phyloP scores from a whole-genome alignment of 2,329 filamentous ascomycete genomes.

The Ilyonectria mors-panacis region DNA sequence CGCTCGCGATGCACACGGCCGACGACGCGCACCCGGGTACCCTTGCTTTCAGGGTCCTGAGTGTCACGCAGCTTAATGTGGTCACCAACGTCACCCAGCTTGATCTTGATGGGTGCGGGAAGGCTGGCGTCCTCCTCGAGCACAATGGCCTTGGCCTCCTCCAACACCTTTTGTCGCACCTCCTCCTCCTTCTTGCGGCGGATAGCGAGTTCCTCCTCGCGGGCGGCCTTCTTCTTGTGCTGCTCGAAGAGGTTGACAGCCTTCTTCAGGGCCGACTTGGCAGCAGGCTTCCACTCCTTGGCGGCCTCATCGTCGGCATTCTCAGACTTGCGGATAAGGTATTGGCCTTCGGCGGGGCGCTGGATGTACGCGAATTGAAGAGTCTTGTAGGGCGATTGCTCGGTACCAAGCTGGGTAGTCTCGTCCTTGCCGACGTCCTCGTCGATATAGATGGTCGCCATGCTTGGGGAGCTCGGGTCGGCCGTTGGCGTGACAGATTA shows the following conservation, averaged over 20 bases:
- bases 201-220: slow-evolving; percentile 44
- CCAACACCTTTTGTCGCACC: slow-evolving; percentile 40
- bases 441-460: slow-evolving; percentile 68
- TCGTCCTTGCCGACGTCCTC: slow-evolving; percentile 84
- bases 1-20: slow-evolving; percentile 88
- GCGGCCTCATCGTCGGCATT: slow-evolving; percentile 63
- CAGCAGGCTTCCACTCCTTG: slow-evolving; percentile 48
- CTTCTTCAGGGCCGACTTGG: slow-evolving; percentile 49
- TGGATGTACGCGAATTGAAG: slow-evolving; percentile 81
- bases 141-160: slow-evolving; percentile 49
- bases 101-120: slow-evolving; percentile 81
- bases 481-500: slow-evolving; percentile 15
- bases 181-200: slow-evolving; percentile 42
- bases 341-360: slow-evolving; percentile 49
- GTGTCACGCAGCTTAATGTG: slow-evolving; percentile 50
- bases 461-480: slow-evolving; percentile 43
- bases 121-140: slow-evolving; percentile 76
- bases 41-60: slow-evolving; percentile 50
- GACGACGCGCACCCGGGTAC: slow-evolving; percentile 78
- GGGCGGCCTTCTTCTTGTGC: slow-evolving; percentile 49
- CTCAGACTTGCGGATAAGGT: slow-evolving; percentile 65
- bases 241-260: slow-evolving; percentile 43
- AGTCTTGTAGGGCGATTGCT: slow-evolving; percentile 84
- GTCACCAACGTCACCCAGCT: slow-evolving; percentile 68
- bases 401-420: slow-evolving; percentile 75